phyloP scores from a whole-genome alignment of 2,329 filamentous ascomycete genomes.

The Cordyceps tenuipes region DNA sequence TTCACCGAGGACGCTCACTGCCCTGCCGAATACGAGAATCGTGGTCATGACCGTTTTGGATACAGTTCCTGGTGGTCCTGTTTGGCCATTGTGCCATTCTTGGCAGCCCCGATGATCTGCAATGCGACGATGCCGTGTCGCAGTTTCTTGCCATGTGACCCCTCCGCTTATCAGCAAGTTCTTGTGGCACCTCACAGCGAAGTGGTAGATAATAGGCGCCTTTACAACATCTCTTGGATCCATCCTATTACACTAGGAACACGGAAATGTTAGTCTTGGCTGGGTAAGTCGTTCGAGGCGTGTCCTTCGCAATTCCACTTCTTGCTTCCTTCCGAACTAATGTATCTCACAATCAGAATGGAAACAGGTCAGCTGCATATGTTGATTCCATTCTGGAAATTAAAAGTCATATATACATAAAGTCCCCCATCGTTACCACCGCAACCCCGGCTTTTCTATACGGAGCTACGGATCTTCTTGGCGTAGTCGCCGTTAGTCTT shows the following conservation, averaged over 20 bases:
- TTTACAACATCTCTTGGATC: background rate
- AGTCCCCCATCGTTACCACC: background rate
- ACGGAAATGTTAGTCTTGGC: background rate
- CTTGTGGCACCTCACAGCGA: background rate
- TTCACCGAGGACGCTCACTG: background rate
- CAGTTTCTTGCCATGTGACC: background rate
- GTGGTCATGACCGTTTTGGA: background rate
- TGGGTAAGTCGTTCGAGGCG: background rate
- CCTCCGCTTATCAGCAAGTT: background rate
- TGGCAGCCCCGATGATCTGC: background rate
- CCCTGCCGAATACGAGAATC: conserved; percentile 1
- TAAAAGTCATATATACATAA: conserved; percentile 7
- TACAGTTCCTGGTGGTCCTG: background rate
- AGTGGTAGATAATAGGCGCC: background rate
- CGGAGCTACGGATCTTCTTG: conserved; percentile 12
- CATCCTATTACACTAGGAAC: background rate
- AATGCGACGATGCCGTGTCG: background rate
- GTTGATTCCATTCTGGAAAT: background rate
- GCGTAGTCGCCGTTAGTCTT: conserved; percentile 40
- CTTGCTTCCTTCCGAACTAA: too few relatives aligned
- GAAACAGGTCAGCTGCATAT: background rate
- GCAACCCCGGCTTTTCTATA: background rate
- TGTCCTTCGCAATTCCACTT: too few relatives aligned
- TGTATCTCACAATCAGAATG: background rate
- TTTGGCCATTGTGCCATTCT: background rate